A percentile compares a stretch with the other conserved stretches of the same genome.
Evolutionary conservation across 2,329 filamentous ascomycete genomes (phyloP).

Genomic region (Escovopsis weberi): DNA sequence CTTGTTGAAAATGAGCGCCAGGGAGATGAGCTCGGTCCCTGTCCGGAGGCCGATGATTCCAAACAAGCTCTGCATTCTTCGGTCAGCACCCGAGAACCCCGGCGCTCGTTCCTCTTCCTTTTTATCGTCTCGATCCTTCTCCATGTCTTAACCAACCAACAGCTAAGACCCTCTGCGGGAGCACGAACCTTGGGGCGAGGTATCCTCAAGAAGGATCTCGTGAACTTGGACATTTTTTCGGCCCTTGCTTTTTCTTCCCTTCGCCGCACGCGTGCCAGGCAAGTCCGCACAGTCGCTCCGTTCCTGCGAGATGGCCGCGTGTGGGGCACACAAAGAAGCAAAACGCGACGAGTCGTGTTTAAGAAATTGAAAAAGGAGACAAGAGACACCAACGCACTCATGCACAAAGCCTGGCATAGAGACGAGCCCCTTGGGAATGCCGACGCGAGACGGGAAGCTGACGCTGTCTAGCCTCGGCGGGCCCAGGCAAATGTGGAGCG

Average conservation of each 20-base stretch:
- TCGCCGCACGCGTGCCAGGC: no score
- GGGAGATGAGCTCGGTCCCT: slow-evolving; percentile 70
- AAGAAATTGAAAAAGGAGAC: no score
- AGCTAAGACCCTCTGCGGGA: background rate
- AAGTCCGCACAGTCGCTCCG: no score
- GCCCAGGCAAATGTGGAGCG: no score
- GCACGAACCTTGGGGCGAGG: slow-evolving; percentile 25
- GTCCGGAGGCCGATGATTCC: slow-evolving; percentile 77
- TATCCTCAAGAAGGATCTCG: slow-evolving; percentile 22
- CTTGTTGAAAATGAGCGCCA: slow-evolving; percentile 82
- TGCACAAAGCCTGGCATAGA: no score
- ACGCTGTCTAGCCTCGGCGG: background rate
- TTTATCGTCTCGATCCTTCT: no score
- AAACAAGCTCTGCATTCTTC: slow-evolving; percentile 54
- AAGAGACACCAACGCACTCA: no score
- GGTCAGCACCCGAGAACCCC: slow-evolving; percentile 5
- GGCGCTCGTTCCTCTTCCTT: background rate
- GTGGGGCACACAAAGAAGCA: no score
- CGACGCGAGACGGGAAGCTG: background rate
- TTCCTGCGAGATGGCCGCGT: no score
- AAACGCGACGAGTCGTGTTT: no score
- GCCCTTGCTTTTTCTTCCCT: no score
- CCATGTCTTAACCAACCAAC: background rate
- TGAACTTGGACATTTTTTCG: slow-evolving; percentile 20
- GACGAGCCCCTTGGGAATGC: background rate